A percentile compares a stretch with the other conserved stretches of the same genome.
phyloP scores from a whole-genome alignment of 768 basidiomycete species.

The Paxillus rubicundulus region DNA sequence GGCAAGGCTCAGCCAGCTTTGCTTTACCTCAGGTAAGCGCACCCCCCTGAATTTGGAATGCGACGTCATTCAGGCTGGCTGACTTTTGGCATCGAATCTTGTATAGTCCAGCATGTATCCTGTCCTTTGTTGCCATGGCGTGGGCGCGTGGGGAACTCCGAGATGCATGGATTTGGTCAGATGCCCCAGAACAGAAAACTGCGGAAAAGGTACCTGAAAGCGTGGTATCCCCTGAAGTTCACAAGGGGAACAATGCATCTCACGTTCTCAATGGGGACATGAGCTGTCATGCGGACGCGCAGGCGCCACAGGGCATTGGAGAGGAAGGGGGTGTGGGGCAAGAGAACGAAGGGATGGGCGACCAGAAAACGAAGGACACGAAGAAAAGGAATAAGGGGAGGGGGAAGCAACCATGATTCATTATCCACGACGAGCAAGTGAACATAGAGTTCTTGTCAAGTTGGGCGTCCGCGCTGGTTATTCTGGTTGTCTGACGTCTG shows the following conservation, averaged over 20 bases:
- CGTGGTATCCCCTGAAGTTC: conserved; percentile 12
- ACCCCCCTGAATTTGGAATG: background rate
- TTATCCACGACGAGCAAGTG: background rate
- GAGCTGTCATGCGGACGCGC: conserved; percentile 6
- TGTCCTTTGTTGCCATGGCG: conserved; percentile 63
- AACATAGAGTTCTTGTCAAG: background rate
- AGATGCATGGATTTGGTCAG: conserved; percentile 71
- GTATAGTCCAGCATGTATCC: conserved; percentile 70
- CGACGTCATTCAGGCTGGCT: background rate
- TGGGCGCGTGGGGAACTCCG: conserved; percentile 63
- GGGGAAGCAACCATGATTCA: conserved; percentile 16
- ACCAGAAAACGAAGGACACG: conserved; percentile 4
- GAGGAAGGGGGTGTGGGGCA: conserved; percentile 14
- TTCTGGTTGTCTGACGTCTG: background rate
- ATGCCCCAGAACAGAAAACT: conserved; percentile 39
- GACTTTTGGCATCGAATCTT: background rate
- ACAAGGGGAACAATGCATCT: conserved; percentile 18
- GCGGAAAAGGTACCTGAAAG: conserved; percentile 9
- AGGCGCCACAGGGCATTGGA: background rate
- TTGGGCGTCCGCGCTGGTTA: conserved; percentile 3
- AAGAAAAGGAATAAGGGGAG: conserved; percentile 19
- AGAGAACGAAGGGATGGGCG: conserved; percentile 2
- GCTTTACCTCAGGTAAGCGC: conserved; percentile 80
- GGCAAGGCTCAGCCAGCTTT: conserved; percentile 85
- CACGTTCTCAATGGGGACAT: conserved; percentile 16